A percentile compares a stretch with the other conserved stretches of the same genome.
These are phyloP conservation scores for Dissophora globulifera DNA, from an alignment of 192 early-diverging fungal species.

Conservation along the genomic window DNA sequence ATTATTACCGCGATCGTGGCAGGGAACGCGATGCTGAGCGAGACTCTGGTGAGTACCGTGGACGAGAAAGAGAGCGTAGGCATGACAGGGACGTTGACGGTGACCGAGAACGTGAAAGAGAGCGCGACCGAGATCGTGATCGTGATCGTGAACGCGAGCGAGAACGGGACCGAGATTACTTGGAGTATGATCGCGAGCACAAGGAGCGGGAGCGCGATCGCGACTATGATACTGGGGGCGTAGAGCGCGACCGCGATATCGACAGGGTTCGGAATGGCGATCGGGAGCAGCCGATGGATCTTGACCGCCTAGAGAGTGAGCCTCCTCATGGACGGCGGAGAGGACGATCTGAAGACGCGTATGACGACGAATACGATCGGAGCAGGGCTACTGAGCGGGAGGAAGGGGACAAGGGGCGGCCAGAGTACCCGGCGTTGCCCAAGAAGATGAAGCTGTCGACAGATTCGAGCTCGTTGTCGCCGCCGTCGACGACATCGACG, in stretches of 20 bases:
- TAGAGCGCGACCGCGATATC: slow-evolving; percentile 9
- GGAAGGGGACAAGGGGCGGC: background rate
- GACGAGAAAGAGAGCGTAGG: slow-evolving; percentile 1
- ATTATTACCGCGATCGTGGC: slow-evolving; percentile 32
- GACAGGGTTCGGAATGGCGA: slow-evolving; percentile 16
- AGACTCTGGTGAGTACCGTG: slow-evolving; percentile 6
- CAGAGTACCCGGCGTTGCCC: slow-evolving; percentile 11
- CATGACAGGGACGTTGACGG: slow-evolving; percentile 3
- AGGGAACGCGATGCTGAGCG: slow-evolving; percentile 23
- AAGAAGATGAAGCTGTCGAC: slow-evolving; percentile 47
- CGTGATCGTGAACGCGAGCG: slow-evolving; percentile 19
- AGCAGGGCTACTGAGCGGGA: slow-evolving; percentile 4
- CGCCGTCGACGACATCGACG: slow-evolving; percentile 31
- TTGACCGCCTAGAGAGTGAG: background rate
- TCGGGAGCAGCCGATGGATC: slow-evolving; percentile 1
- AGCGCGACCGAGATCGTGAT: slow-evolving; percentile 1
- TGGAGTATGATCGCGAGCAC: slow-evolving; percentile 17
- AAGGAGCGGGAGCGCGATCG: slow-evolving; percentile 29
- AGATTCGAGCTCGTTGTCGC: slow-evolving; percentile 33
- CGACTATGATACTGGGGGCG: slow-evolving; percentile 1
- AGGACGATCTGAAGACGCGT: slow-evolving; percentile 21
- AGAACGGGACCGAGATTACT: background rate
- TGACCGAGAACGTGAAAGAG: slow-evolving; percentile 11
- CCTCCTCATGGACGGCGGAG: background rate
- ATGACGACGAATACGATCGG: slow-evolving; percentile 15